phyloP scores from a whole-genome alignment of 805 yeast genomes.

The Saccharomycopsis babjevae region DNA sequence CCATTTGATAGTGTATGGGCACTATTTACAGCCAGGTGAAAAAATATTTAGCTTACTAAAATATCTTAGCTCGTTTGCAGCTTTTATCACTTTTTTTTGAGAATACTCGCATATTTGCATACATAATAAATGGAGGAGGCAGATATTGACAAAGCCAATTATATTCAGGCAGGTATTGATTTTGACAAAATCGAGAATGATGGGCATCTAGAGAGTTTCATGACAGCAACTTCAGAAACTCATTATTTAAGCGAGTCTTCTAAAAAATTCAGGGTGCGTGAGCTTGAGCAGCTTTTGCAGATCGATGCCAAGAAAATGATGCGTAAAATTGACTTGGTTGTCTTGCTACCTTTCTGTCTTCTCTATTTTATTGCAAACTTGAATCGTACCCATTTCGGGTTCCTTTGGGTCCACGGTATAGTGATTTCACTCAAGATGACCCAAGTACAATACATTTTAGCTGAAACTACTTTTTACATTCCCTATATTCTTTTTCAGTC shows the following conservation, averaged over 20 bases:
- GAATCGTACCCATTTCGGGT: too few relatives aligned
- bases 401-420: constrained; percentile 59
- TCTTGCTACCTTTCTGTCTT: constrained; percentile 60
- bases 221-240: neutral
- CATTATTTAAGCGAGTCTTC: constrained; percentile 6
- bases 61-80: neutral
- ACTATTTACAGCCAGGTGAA: too few relatives aligned
- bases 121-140: neutral
- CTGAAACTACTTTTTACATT: too few relatives aligned
- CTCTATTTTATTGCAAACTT: constrained; percentile 60
- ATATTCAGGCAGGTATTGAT: neutral
- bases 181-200: neutral
- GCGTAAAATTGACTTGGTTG: constrained; percentile 54
- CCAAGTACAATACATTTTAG: constrained; percentile 38
- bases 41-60: neutral
- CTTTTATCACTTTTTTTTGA: too few relatives aligned
- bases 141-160: neutral
- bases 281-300: constrained; percentile 32
- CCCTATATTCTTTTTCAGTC: too few relatives aligned
- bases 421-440: constrained; percentile 39
- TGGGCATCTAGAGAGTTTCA: neutral
- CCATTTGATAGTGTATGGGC: too few relatives aligned
- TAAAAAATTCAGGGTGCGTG: constrained; percentile 18
- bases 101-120: neutral
- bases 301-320: constrained; percentile 43